A percentile compares a stretch with the other conserved stretches of the same genome.
phyloP scores from a whole-genome alignment of 139 green algal genomes.

The Ostreobium quekettii region DNA sequence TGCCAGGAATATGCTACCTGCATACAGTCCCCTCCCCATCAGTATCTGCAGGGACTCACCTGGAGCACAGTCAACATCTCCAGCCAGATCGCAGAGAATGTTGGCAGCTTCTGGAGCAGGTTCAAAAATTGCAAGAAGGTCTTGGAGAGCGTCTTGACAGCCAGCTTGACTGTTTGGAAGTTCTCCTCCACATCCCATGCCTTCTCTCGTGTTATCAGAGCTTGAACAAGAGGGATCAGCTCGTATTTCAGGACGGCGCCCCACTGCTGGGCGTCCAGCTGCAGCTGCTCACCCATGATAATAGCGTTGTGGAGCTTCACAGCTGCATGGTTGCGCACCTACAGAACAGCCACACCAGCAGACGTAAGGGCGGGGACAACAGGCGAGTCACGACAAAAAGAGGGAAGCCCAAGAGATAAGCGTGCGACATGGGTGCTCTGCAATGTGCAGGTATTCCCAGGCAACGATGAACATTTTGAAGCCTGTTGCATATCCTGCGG shows the following conservation, averaged over 20 bases:
- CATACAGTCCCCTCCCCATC: no score
- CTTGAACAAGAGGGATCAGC: slow-evolving; percentile 1
- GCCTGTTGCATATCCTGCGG: no score
- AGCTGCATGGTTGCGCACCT: slow-evolving; percentile 13
- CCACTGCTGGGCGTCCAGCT: neutral
- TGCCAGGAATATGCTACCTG: no score
- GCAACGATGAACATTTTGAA: no score
- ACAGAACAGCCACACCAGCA: neutral
- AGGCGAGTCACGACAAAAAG: neutral
- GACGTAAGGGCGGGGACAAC: neutral
- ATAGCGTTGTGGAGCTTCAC: neutral
- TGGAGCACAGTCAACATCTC: slow-evolving; percentile 36
- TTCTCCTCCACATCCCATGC: neutral
- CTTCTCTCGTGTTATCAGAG: slow-evolving; percentile 1
- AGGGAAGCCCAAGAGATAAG: no score
- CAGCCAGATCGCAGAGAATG: slow-evolving; percentile 47
- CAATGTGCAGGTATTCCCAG: no score
- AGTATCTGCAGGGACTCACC: no score
- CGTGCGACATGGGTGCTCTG: no score
- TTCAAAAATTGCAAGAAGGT: slow-evolving; percentile 50
- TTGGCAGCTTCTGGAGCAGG: slow-evolving; percentile 21
- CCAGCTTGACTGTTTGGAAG: slow-evolving; percentile 44
- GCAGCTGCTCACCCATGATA: slow-evolving; percentile 3
- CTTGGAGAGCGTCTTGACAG: slow-evolving; percentile 54
- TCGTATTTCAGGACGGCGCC: neutral